Evolutionary conservation across 2,329 filamentous ascomycete genomes (phyloP).

Genomic region (Fusarium subtropicale): DNA sequence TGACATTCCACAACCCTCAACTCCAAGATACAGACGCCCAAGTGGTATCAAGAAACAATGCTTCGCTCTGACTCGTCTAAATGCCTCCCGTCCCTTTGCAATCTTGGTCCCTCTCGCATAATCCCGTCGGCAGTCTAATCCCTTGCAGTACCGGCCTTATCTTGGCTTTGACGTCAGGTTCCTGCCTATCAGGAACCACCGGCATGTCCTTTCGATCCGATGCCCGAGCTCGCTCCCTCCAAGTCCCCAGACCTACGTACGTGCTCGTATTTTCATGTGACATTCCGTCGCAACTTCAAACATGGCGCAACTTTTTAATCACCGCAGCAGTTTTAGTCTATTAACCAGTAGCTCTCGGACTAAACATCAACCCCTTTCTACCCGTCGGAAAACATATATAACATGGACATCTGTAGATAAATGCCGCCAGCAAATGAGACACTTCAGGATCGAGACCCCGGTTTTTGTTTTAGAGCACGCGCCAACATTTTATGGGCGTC

Average conservation of each 20-base stretch:
- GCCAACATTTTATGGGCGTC: conserved; percentile 39
- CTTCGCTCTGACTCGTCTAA: not conserved
- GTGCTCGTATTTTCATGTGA: conserved; percentile 31
- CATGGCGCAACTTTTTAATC: conserved; percentile 14
- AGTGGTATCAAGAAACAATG: not conserved
- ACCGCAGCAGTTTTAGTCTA: not conserved
- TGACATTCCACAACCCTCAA: not conserved
- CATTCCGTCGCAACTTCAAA: conserved; percentile 7
- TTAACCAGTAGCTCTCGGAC: not conserved
- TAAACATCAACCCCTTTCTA: not conserved
- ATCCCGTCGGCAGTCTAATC: not conserved
- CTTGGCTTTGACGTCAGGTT: conserved; percentile 44
- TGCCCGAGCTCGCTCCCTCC: conserved; percentile 1
- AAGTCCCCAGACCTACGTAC: not conserved
- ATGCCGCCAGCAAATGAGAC: conserved; percentile 22
- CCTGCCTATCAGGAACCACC: conserved; percentile 45
- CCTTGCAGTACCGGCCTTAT: conserved; percentile 2
- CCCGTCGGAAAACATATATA: not conserved
- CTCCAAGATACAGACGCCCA: not conserved
- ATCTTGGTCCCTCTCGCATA: conserved; percentile 18
- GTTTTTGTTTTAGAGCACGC: conserved; percentile 39
- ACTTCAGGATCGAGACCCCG: conserved; percentile 31
- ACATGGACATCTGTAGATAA: not conserved
- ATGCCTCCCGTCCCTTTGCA: conserved; percentile 5
- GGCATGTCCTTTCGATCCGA: conserved; percentile 29